These are phyloP conservation scores for Styphnolobium japonicum DNA, from an alignment of 306 rosid genomes.

Conservation along the genomic window DNA sequence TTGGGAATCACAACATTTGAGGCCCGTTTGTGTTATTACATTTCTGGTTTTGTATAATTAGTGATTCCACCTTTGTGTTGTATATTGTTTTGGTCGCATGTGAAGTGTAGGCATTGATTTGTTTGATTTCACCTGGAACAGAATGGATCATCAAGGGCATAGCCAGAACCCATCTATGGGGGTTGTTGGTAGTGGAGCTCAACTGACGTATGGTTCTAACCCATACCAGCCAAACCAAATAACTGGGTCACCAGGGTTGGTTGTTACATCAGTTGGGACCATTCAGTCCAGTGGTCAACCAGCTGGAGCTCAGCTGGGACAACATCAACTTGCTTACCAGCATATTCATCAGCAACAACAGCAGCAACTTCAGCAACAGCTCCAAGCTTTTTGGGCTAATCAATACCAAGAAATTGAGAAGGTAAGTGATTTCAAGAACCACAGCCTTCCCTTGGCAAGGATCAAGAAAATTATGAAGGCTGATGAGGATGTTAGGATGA, in stretches of 20 bases:
- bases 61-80: neutral
- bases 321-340: constrained; percentile 66
- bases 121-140: neutral
- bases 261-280: constrained; percentile 33
- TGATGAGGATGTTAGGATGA: constrained; percentile 75
- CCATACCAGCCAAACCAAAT: constrained; percentile 42
- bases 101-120: constrained; percentile 9
- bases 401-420: constrained; percentile 62
- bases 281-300: constrained; percentile 48
- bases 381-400: constrained; percentile 53
- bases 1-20: neutral
- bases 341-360: constrained; percentile 55
- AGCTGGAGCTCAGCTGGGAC: constrained; percentile 50
- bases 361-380: constrained; percentile 59
- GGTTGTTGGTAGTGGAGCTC: constrained; percentile 41
- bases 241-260: constrained; percentile 31
- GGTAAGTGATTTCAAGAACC: constrained; percentile 71
- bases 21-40: neutral
- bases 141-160: constrained; percentile 45
- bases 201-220: constrained; percentile 36
- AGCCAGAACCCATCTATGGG: constrained; percentile 42
- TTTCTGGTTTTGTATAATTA: neutral
- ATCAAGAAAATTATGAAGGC: constrained; percentile 81
- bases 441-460: constrained; percentile 74
- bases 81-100: neutral